Percentiles rank a stretch among this genome's conserved stretches.
These are phyloP conservation scores for Arachis hypogaea DNA, from an alignment of 306 rosid genomes.

Conservation along the genomic window DNA sequence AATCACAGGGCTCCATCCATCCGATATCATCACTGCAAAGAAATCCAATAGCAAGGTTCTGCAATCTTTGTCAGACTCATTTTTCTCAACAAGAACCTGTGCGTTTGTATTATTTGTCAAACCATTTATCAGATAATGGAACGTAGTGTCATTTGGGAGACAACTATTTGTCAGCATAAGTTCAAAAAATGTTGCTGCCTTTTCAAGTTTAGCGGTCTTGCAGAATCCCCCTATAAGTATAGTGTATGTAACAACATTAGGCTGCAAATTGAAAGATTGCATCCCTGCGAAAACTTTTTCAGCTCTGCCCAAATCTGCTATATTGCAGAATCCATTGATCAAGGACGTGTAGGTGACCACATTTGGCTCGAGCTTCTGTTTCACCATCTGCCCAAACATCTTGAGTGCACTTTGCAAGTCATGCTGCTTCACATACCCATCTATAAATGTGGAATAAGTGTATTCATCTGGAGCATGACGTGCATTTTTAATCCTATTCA, in stretches of 20 bases:
- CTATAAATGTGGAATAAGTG: conserved; percentile 78
- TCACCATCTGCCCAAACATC: conserved; percentile 71
- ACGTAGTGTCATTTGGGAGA: conserved; percentile 68
- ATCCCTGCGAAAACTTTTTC: conserved; percentile 61
- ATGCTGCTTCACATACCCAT: conserved; percentile 73
- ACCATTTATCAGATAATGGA: conserved; percentile 77
- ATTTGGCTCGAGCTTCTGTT: conserved; percentile 64
- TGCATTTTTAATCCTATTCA: conserved; percentile 52
- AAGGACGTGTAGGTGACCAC: conserved; percentile 77
- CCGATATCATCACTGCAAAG: conserved; percentile 60
- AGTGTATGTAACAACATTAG: conserved; percentile 83
- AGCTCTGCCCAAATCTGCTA: conserved; percentile 59
- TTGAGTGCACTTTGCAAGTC: conserved; percentile 60
- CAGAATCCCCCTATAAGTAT: conserved; percentile 71
- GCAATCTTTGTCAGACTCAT: conserved; percentile 34
- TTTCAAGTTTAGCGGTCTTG: conserved; percentile 58
- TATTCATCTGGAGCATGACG: conserved; percentile 65
- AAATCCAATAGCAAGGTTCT: conserved; percentile 59
- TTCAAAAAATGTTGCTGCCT: conserved; percentile 72
- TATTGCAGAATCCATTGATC: conserved; percentile 72
- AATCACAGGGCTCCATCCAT: conserved; percentile 58
- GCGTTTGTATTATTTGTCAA: conserved; percentile 46
- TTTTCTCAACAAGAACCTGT: conserved; percentile 31
- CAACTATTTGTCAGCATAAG: conserved; percentile 73
- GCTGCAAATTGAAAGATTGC: conserved; percentile 64